A percentile compares a stretch with the other conserved stretches of the same genome.
Evolutionary conservation across 129 eudicot species (phyloP).

Genomic region (Kitagawia praeruptora): DNA sequence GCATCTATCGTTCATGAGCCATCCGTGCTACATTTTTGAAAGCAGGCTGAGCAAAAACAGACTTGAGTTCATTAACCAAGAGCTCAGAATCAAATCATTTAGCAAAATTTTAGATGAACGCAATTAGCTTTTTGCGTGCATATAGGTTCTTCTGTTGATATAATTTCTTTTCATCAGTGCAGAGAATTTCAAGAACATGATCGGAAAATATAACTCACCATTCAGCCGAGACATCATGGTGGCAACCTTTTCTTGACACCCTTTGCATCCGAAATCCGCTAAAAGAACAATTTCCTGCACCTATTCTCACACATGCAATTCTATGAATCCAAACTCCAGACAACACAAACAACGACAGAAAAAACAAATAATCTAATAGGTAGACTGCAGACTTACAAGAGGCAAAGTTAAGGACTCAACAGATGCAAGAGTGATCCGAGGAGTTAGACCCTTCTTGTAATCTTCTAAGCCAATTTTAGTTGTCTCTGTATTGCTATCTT

Average conservation of each 20-base stretch:
- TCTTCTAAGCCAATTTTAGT: neutral
- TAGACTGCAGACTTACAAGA: slow-evolving; percentile 41
- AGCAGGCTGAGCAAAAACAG: neutral
- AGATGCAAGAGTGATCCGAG: slow-evolving; percentile 50
- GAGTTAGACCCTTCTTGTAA: slow-evolving; percentile 14
- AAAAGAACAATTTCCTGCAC: slow-evolving; percentile 66
- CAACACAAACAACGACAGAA: neutral
- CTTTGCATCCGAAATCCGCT: slow-evolving; percentile 60
- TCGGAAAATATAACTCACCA: slow-evolving; percentile 30
- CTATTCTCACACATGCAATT: slow-evolving; percentile 28
- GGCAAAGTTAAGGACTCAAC: slow-evolving; percentile 65
- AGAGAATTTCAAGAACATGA: slow-evolving; percentile 13
- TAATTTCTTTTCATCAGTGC: neutral
- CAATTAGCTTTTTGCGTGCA: neutral
- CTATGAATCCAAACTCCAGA: neutral
- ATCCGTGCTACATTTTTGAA: neutral
- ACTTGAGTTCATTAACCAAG: neutral
- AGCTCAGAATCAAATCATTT: neutral
- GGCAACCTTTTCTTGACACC: slow-evolving; percentile 65
- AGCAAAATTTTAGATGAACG: neutral
- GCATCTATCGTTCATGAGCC: neutral
- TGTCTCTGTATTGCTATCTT: slow-evolving; percentile 12
- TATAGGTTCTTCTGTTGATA: neutral
- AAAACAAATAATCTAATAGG: neutral
- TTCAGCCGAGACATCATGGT: slow-evolving; percentile 54